Evolutionary conservation across 2,329 filamentous ascomycete genomes (phyloP).

Genomic region (Arachnopeziza araneosa): DNA sequence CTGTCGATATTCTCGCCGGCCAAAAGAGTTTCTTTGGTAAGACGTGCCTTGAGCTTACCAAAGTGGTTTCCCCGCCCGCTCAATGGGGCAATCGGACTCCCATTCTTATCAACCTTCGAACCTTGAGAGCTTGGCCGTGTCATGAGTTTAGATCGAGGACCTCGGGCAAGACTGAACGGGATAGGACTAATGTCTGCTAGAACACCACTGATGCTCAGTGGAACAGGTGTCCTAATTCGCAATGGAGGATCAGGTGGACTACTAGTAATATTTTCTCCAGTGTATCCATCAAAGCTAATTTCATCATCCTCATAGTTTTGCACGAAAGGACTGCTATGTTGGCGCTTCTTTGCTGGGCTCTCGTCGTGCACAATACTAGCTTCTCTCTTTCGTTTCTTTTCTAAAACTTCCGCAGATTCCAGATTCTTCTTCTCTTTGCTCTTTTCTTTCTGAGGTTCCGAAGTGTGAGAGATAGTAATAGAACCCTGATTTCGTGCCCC

Average conservation of each 20-base stretch:
- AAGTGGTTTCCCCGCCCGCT: background rate
- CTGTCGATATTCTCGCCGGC: background rate
- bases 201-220: no score
- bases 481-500: conserved; percentile 2
- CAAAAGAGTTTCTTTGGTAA: background rate
- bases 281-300: no score
- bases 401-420: background rate
- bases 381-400: background rate
- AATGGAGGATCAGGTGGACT: background rate
- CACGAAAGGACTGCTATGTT: background rate
- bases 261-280: background rate
- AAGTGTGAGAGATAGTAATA: background rate
- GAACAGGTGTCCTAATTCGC: no score
- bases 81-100: conserved; percentile 1
- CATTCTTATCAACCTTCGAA: background rate
- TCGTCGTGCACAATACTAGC: background rate
- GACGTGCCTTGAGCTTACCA: background rate
- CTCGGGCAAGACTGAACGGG: no score
- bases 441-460: background rate
- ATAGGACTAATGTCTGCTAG: no score
- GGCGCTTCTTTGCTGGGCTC: background rate
- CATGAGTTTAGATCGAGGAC: background rate
- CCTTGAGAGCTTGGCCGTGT: background rate
- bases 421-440: background rate
- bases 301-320: background rate